Evolutionary conservation across 192 early-diverging fungal genomes (phyloP), one percentile per base, ranked within the genome.

Genomic region (Cetraspora pellucida): DNA sequence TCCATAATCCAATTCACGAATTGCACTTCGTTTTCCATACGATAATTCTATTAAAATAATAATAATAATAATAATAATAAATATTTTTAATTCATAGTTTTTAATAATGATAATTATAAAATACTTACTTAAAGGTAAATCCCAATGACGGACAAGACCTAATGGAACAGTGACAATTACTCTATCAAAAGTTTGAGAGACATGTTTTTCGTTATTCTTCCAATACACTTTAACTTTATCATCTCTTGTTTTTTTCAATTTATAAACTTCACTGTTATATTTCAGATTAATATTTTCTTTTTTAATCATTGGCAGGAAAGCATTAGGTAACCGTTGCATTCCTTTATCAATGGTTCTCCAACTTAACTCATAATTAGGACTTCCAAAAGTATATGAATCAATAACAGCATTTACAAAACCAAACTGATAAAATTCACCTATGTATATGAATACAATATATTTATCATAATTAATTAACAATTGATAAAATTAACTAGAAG

Each of bases 161-260:
- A 82, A 74, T 21, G 81, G 79, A 0, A 28, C 58, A 52, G 78
- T 55, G 54, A 82, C 75, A 59, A 82, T 80, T 2, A 82, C 74
- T 59, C 67, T 47, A 44, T 82, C 81, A n/a, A 59, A 82, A 16
- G 25, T 45, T 2, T 67, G 21, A 2, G 25, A 52, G 1, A 65
- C 6, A 23, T 65, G 52, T 16, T 37, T 37, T 37, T 5, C 31
- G 5, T 37, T 5, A 27, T 76, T 71, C n/a, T 76, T 58, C 78
- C 75, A 82, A 61, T 67, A 72, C 17, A 82, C 69, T 17, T 52
- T 67, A 10, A 82, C 68, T 7, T 77, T 68, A 21, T 31, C 75
- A 25, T 77, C 54, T 67, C 61, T 7, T 4, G 44, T 65, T 19
- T 45, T 58, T 0, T 58, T 49, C 14, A 82, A 2, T 21, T 80